Evolutionary conservation across 768 basidiomycete genomes (phyloP).

Genomic region (Agaricus sinodeliciosus): DNA sequence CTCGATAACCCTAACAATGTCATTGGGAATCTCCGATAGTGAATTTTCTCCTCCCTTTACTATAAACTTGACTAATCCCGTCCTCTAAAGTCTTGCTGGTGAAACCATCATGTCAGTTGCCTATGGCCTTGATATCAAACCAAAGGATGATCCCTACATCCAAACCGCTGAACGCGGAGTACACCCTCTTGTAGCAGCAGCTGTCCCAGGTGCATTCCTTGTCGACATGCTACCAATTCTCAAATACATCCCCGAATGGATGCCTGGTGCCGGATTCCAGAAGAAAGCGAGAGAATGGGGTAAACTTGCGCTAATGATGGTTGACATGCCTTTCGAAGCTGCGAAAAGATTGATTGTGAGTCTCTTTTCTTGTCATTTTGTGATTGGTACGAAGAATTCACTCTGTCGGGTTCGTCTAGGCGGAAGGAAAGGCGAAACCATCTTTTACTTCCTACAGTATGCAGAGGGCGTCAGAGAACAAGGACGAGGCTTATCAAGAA

Average conservation of each 20-base stretch:
- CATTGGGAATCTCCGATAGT: conserved; percentile 5
- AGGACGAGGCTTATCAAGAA: conserved; percentile 13
- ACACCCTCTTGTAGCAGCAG: conserved; percentile 16
- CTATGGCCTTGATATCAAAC: conserved; percentile 27
- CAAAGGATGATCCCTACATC: conserved; percentile 25
- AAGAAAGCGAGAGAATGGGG: conserved; percentile 32
- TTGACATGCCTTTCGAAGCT: conserved; percentile 27
- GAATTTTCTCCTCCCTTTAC: background rate
- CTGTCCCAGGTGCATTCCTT: conserved; percentile 22
- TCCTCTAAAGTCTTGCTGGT: conserved; percentile 23
- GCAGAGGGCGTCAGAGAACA: conserved; percentile 5
- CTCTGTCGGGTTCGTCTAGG: conserved; percentile 7
- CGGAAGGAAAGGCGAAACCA: conserved; percentile 9
- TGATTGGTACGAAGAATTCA: background rate
- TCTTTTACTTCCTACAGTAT: conserved; percentile 16
- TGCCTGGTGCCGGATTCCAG: conserved; percentile 30
- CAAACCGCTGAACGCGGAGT: conserved; percentile 19
- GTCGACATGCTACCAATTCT: conserved; percentile 23
- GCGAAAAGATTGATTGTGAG: conserved; percentile 26
- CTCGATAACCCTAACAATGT: conserved; percentile 17
- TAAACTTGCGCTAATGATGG: conserved; percentile 23
- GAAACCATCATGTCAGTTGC: conserved; percentile 27
- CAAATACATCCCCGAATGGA: conserved; percentile 24
- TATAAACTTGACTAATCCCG: background rate
- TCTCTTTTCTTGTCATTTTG: background rate